Evolutionary conservation across 2,329 filamentous ascomycete genomes (phyloP).

Genomic region (Penicillium sp.): DNA sequence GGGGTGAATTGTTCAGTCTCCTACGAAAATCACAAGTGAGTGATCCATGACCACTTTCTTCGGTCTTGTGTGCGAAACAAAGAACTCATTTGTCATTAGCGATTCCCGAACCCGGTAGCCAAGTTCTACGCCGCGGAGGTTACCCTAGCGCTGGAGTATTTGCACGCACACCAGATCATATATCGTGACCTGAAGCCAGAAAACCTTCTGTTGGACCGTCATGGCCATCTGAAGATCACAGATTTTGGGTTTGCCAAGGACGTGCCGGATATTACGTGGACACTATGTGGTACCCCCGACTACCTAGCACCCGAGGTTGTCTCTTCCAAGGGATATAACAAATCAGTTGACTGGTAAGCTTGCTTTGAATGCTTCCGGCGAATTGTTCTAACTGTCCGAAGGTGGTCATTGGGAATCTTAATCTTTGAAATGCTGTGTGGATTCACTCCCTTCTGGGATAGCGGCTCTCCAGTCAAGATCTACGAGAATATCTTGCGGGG

Average conservation of each 20-base stretch:
- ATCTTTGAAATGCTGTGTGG: conserved; percentile 99
- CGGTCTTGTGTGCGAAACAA: not conserved
- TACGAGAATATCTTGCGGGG: conserved; percentile 99
- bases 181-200: conserved; percentile 97
- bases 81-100: conserved; percentile 52
- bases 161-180: conserved; percentile 93
- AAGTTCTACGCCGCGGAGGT: conserved; percentile 99
- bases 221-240: conserved; percentile 94
- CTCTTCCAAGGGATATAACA: conserved; percentile 99
- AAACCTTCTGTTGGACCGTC: conserved; percentile 84
- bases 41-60: conserved; percentile 17
- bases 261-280: conserved; percentile 99
- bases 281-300: conserved; percentile 93
- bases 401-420: conserved; percentile 97
- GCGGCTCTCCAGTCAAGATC: conserved; percentile 96
- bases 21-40: conserved; percentile 86
- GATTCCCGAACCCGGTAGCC: conserved; percentile 96
- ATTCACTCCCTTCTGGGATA: conserved; percentile 99
- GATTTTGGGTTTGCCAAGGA: conserved; percentile 99
- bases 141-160: conserved; percentile 88
- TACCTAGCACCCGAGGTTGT: conserved; percentile 97
- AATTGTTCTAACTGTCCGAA: conserved; percentile 48
- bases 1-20: conserved; percentile 93
- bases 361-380: conserved; percentile 6
- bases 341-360: conserved; percentile 94